A percentile compares a stretch with the other conserved stretches of the same genome.
Evolutionary conservation across 352 stramenopile species (phyloP).

Genomic region (Globisporangium ultimum): DNA sequence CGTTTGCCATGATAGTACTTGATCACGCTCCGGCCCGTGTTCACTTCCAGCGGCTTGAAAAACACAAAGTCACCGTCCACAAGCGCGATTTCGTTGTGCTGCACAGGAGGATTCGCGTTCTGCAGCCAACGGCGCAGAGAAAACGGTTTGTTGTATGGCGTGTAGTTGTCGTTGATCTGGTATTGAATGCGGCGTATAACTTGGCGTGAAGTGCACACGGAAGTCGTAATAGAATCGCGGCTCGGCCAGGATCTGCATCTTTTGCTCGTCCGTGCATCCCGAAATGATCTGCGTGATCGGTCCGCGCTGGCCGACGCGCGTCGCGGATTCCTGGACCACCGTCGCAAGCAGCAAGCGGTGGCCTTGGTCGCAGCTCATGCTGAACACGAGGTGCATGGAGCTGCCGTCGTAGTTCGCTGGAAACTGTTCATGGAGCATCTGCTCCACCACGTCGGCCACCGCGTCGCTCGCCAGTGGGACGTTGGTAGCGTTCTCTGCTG

Average conservation of each 20-base stretch:
- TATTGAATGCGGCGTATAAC: constrained; percentile 35
- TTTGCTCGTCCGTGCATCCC: constrained; percentile 31
- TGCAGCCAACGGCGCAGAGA: constrained; percentile 45
- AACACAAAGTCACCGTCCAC: constrained; percentile 18
- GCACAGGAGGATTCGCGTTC: constrained; percentile 37
- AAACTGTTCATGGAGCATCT: constrained; percentile 1
- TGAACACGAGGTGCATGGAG: constrained; percentile 44
- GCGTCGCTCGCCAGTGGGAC: no score
- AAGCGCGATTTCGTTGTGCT: constrained; percentile 21
- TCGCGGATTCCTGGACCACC: constrained; percentile 44
- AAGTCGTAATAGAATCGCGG: constrained; percentile 57
- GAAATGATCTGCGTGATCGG: constrained; percentile 55
- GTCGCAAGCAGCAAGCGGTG: constrained; percentile 36
- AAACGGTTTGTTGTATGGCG: constrained; percentile 58
- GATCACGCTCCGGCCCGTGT: constrained; percentile 15
- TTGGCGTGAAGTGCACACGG: constrained; percentile 44
- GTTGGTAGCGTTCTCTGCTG: no score
- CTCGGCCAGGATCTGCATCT: constrained; percentile 22
- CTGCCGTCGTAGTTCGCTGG: constrained; percentile 8
- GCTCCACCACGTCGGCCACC: no score
- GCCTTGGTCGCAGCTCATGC: constrained; percentile 41
- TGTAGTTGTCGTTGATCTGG: constrained; percentile 41
- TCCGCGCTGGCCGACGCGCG: constrained; percentile 30
- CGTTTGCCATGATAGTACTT: constrained; percentile 21
- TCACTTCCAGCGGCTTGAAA: constrained; percentile 24